Conservation (phyloP, 805 yeast genomes). For the Limtongia smithiae region DNA sequence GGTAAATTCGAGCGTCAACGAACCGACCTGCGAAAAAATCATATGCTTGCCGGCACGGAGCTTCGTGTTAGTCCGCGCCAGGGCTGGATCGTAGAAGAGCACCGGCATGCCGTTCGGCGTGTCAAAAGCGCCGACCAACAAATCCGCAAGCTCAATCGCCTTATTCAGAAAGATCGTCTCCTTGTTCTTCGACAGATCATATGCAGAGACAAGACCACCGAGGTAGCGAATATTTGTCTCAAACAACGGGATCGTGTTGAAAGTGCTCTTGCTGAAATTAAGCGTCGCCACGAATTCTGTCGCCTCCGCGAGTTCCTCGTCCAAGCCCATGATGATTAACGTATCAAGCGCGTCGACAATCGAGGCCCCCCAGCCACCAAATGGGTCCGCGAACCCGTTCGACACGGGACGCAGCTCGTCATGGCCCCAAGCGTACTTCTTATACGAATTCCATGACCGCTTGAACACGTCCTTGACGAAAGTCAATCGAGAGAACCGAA, state of each 20-base stretch:
- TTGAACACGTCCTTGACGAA: conserved; percentile 41
- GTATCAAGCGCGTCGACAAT: conserved; percentile 54
- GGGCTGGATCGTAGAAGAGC: conserved; percentile 45
- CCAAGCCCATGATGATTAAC: conserved; percentile 45
- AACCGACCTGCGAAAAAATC: conserved; percentile 48
- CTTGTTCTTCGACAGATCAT: conserved; percentile 45
- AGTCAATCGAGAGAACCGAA: conserved; percentile 33
- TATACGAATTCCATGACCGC: conserved; percentile 47
- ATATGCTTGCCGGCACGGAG: conserved; percentile 34
- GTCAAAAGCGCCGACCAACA: conserved; percentile 53
- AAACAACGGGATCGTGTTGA: conserved; percentile 49
- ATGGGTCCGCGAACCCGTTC: conserved; percentile 38
- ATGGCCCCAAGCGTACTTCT: conserved; percentile 44
- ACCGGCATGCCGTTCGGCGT: conserved; percentile 57
- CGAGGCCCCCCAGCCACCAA: conserved; percentile 52
- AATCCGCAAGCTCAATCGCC: conserved; percentile 48
- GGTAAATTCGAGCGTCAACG: conserved; percentile 52
- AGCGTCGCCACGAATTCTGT: conserved; percentile 39
- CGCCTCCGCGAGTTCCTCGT: conserved; percentile 42
- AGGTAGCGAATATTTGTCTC: conserved; percentile 52
- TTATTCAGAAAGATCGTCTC: conserved; percentile 39
- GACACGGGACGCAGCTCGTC: conserved; percentile 47
- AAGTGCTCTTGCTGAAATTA: conserved; percentile 41
- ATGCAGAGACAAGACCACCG: conserved; percentile 53
- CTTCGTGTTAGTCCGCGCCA: conserved; percentile 18